These are phyloP conservation scores for Cystobasidium pallidum DNA, from an alignment of 1,284 basidiomycete genomes.

Conservation along the genomic window DNA sequence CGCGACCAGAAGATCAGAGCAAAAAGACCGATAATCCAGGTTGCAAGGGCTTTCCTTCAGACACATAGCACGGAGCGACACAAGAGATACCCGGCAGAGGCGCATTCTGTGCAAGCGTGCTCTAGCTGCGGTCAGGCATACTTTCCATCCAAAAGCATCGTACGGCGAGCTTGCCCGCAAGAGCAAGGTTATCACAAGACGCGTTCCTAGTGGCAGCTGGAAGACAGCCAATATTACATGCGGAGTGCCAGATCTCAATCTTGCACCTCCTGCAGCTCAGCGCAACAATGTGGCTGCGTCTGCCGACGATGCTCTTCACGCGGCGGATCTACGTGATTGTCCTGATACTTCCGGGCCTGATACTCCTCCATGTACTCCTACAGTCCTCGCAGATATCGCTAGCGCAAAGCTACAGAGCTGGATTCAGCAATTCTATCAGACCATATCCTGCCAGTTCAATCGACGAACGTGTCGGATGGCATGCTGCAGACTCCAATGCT, in stretches of 20 bases:
- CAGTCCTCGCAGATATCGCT: slow-evolving; percentile 15
- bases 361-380: slow-evolving; percentile 28
- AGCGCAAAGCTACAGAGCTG: slow-evolving; percentile 20
- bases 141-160: not conserved
- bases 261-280: not conserved
- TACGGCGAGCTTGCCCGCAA: not conserved
- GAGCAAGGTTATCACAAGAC: too few relatives aligned
- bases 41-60: not conserved
- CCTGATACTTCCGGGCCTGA: slow-evolving; percentile 26
- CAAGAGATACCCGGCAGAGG: slow-evolving; percentile 2
- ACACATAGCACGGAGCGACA: not conserved
- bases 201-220: not conserved
- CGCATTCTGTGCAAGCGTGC: slow-evolving; percentile 20
- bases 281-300: slow-evolving; percentile 16
- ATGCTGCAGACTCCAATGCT: slow-evolving; percentile 1
- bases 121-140: not conserved
- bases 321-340: slow-evolving; percentile 33
- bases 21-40: not conserved
- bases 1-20: not conserved
- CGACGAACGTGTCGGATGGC: slow-evolving; percentile 36
- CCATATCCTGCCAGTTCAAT: not conserved
- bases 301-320: slow-evolving; percentile 15
- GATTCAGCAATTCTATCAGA: slow-evolving; percentile 1
- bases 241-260: too few relatives aligned
- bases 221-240: not conserved